Conservation (phyloP, 352 stramenopile genomes). For the Pythium angustatum region DNA sequence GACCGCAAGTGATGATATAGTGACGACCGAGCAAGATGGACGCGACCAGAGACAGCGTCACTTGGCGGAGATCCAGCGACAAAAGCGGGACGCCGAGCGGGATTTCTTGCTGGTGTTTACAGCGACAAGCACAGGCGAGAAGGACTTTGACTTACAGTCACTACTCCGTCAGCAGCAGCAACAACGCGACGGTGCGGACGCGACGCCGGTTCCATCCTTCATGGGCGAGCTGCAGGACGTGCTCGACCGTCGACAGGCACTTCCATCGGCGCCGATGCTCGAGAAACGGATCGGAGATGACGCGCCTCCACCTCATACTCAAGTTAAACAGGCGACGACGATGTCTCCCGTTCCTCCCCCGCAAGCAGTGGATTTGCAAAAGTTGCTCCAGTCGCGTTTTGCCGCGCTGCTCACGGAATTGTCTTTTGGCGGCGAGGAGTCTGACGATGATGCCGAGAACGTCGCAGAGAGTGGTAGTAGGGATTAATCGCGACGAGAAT, state of each 20-base stretch:
- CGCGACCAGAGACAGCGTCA: not conserved
- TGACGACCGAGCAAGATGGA: not conserved
- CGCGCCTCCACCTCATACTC: not conserved
- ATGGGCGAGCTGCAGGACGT: slow-evolving; percentile 57
- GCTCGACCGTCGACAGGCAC: slow-evolving; percentile 43
- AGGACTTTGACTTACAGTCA: slow-evolving; percentile 56
- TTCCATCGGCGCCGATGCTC: slow-evolving; percentile 26
- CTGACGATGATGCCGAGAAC: slow-evolving; percentile 13
- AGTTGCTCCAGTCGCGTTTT: slow-evolving; percentile 28
- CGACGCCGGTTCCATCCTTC: slow-evolving; percentile 34
- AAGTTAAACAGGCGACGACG: no score
- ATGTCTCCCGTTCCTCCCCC: not conserved
- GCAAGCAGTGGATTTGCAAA: slow-evolving; percentile 21
- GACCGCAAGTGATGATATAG: not conserved
- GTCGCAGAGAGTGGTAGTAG: not conserved
- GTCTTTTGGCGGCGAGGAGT: slow-evolving; percentile 11
- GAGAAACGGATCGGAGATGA: slow-evolving; percentile 55
- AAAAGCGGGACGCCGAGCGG: slow-evolving; percentile 17
- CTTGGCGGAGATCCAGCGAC: not conserved
- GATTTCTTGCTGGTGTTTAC: slow-evolving; percentile 60
- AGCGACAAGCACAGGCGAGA: slow-evolving; percentile 71
- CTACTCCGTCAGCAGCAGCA: slow-evolving; percentile 44
- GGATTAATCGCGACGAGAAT: not conserved
- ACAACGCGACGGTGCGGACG: slow-evolving; percentile 1
- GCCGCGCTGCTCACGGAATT: slow-evolving; percentile 18